These are phyloP conservation scores for Fusarium compactum DNA, from an alignment of 2,329 filamentous ascomycete genomes.

Conservation along the genomic window DNA sequence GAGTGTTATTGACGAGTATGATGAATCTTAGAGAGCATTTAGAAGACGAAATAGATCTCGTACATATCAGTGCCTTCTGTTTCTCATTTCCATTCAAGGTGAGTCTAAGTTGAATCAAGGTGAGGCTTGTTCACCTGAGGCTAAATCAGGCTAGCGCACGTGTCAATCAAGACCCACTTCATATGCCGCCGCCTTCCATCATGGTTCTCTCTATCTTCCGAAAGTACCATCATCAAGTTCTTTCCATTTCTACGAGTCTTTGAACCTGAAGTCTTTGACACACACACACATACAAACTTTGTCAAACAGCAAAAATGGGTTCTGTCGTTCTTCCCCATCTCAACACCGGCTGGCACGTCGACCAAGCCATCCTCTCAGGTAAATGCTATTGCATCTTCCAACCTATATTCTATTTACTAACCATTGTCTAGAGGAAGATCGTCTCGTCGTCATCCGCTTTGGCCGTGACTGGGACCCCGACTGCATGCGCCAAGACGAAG, in stretches of 20 bases:
- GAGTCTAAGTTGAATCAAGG: slow-evolving; percentile 2
- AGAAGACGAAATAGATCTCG: background rate
- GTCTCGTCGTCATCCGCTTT: slow-evolving; percentile 93
- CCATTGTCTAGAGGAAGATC: slow-evolving; percentile 77
- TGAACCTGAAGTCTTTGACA: background rate
- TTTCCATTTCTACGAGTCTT: background rate
- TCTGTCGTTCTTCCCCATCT: slow-evolving; percentile 94
- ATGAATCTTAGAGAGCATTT: slow-evolving; percentile 19
- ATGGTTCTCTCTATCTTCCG: slow-evolving; percentile 20
- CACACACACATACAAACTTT: background rate
- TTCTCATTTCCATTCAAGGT: background rate
- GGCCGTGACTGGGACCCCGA: slow-evolving; percentile 86
- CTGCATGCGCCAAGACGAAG: slow-evolving; percentile 83
- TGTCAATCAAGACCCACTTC: background rate
- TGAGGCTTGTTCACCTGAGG: slow-evolving; percentile 18
- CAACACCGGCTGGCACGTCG: slow-evolving; percentile 94
- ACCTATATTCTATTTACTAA: slow-evolving; percentile 8
- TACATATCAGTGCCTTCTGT: background rate
- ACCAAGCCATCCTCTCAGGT: slow-evolving; percentile 83
- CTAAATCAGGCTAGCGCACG: background rate
- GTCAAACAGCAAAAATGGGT: slow-evolving; percentile 63
- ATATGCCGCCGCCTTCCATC: slow-evolving; percentile 26
- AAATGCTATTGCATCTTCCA: background rate
- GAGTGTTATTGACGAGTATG: slow-evolving; percentile 66
- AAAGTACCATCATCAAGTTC: slow-evolving; percentile 6